These are phyloP conservation scores for Tympanopsis confertula DNA, from an alignment of 2,329 filamentous ascomycete genomes.

Conservation along the genomic window DNA sequence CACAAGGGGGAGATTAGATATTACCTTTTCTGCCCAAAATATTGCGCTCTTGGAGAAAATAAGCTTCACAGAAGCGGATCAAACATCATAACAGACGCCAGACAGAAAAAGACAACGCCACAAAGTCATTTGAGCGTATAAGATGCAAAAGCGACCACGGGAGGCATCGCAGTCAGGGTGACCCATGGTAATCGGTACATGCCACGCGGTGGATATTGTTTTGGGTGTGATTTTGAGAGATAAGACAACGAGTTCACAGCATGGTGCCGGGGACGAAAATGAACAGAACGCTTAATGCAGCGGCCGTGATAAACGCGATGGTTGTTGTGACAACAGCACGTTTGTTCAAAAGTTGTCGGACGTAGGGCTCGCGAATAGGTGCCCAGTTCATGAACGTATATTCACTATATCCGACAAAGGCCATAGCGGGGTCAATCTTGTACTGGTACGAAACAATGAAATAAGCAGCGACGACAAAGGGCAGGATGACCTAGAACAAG, in stretches of 20 bases:
- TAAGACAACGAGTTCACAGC: conserved; percentile 33
- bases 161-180: too few species aligned
- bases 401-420: conserved; percentile 81
- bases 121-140: too few species aligned
- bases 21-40: too few species aligned
- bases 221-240: too few species aligned
- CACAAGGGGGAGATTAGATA: too few species aligned
- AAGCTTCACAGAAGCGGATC: too few species aligned
- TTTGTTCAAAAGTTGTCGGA: conserved; percentile 73
- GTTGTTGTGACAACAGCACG: conserved; percentile 59
- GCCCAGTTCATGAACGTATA: conserved; percentile 93
- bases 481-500: conserved; percentile 61
- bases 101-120: too few species aligned
- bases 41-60: too few species aligned
- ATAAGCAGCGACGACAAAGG: conserved; percentile 86
- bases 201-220: too few species aligned
- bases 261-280: conserved; percentile 87
- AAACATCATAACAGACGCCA: too few species aligned
- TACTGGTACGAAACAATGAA: conserved; percentile 87
- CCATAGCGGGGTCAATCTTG: conserved; percentile 83
- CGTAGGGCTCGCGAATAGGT: conserved; percentile 78
- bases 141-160: too few species aligned
- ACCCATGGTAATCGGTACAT: too few species aligned
- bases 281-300: conserved; percentile 78
- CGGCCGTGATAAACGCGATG: conserved; percentile 63